phyloP scores from a whole-genome alignment of 2,329 filamentous ascomycete genomes.

The Epichloe coenophiala region DNA sequence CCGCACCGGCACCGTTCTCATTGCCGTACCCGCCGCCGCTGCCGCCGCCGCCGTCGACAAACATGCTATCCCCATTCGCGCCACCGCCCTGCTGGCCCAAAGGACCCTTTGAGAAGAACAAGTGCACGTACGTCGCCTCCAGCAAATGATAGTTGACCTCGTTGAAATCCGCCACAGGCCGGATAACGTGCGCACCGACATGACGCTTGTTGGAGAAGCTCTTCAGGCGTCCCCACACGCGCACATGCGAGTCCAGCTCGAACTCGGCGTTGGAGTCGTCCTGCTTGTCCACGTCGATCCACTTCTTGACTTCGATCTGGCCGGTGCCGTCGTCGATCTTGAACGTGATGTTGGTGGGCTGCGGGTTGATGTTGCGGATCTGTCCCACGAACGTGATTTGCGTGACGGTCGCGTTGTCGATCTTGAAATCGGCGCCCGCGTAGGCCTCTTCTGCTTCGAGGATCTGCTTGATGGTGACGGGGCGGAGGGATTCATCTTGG shows the following conservation, averaged over 20 bases:
- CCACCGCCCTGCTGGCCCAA: conserved; percentile 27
- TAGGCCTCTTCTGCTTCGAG: conserved; percentile 68
- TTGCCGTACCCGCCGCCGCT: conserved; percentile 28
- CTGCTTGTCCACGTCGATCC: conserved; percentile 54
- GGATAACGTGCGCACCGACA: conserved; percentile 67
- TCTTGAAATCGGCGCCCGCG: conserved; percentile 61
- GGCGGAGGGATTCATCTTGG: conserved; percentile 75
- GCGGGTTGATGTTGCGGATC: conserved; percentile 73
- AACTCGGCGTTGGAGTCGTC: conserved; percentile 38
- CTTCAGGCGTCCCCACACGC: conserved; percentile 76
- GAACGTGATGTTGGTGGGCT: conserved; percentile 85
- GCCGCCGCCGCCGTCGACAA: conserved; percentile 37
- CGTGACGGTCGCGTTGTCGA: conserved; percentile 63
- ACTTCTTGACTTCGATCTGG: conserved; percentile 80
- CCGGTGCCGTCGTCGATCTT: conserved; percentile 92
- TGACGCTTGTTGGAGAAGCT: conserved; percentile 72
- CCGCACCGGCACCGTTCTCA: conserved; percentile 26
- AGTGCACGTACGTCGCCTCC: conserved; percentile 77
- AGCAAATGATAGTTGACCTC: conserved; percentile 88
- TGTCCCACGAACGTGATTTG: conserved; percentile 76
- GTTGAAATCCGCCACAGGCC: conserved; percentile 72
- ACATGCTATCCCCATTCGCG: conserved; percentile 32
- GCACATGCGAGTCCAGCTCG: conserved; percentile 64
- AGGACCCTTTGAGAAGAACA: conserved; percentile 65
- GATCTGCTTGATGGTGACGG: conserved; percentile 91